phyloP scores from a whole-genome alignment of 108 stramenopile species.

The Cyclostephanos tholiformis region DNA sequence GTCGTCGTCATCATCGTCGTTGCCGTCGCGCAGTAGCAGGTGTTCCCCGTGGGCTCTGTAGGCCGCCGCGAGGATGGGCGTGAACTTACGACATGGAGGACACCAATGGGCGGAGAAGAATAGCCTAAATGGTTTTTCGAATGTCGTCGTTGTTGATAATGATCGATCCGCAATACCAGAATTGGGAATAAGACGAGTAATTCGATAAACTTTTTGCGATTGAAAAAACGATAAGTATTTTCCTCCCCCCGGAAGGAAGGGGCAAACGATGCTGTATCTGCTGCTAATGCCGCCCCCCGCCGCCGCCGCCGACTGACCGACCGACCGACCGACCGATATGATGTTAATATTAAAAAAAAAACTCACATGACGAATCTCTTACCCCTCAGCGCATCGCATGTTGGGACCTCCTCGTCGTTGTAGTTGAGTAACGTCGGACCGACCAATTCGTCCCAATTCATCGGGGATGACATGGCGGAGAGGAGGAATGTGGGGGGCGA shows the following conservation, averaged over 20 bases:
- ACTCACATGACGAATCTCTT: slow-evolving; percentile 52
- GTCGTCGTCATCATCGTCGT: background rate
- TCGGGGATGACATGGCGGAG: background rate
- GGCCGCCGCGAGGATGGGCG: slow-evolving; percentile 81
- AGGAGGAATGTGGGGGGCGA: no score
- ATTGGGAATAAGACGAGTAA: no score
- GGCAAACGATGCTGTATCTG: no score
- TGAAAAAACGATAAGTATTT: no score
- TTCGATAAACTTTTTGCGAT: no score
- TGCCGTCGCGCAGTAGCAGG: background rate
- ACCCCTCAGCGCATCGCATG: slow-evolving; percentile 27
- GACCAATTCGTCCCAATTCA: slow-evolving; percentile 34
- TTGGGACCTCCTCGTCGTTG: slow-evolving; percentile 38
- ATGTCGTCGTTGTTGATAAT: no score
- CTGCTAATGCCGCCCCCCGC: no score
- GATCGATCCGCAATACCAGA: no score
- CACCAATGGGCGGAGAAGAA: slow-evolving; percentile 90
- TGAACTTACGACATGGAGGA: slow-evolving; percentile 89
- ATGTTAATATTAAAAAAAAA: no score
- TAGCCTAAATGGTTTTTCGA: slow-evolving; percentile 23
- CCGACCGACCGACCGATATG: no score
- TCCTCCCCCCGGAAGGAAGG: no score
- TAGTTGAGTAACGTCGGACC: slow-evolving; percentile 36
- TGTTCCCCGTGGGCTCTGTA: slow-evolving; percentile 62
- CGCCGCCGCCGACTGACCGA: no score